Evolutionary conservation across 768 basidiomycete genomes (phyloP).

Genomic region (Trametes punicea): DNA sequence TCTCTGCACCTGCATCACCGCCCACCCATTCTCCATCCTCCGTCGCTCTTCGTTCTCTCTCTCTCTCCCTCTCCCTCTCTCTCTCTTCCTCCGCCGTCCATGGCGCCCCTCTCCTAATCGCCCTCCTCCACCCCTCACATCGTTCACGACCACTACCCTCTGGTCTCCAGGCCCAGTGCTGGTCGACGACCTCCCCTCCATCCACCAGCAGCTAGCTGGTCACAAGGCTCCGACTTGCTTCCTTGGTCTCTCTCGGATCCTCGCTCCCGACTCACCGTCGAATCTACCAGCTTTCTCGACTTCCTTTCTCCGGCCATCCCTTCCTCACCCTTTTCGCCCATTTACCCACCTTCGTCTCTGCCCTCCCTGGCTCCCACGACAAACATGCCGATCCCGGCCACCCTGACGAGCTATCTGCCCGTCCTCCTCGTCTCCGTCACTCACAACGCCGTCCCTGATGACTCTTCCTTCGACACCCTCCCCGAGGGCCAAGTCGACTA

Average conservation of each 20-base stretch:
- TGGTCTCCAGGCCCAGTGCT: conserved; percentile 14
- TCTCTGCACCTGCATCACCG: conserved; percentile 1
- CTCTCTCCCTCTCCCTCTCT: not conserved
- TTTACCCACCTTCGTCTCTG: not conserved
- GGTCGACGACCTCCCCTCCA: not conserved
- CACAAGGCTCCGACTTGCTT: conserved; percentile 5
- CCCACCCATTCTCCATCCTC: conserved; percentile 4
- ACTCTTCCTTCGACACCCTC: conserved; percentile 75
- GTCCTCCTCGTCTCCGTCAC: conserved; percentile 64
- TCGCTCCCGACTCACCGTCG: conserved; percentile 10
- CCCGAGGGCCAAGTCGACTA: conserved; percentile 97
- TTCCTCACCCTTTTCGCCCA: not conserved
- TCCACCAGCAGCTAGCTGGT: not conserved
- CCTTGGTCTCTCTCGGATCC: conserved; percentile 1
- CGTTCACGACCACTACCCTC: not conserved
- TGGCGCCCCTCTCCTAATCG: conserved; percentile 10
- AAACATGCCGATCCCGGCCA: conserved; percentile 27
- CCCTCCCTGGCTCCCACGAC: conserved; percentile 6
- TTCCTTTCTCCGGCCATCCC: not conserved
- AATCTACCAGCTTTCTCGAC: not conserved
- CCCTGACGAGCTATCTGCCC: conserved; percentile 54
- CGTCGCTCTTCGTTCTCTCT: not conserved
- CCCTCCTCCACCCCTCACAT: not conserved
- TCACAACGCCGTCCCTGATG: conserved; percentile 60
- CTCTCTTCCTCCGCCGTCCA: conserved; percentile 8